phyloP scores from a whole-genome alignment of 176 grass and related monocot genomes.

The Rhipidocladum racemiflorum region DNA sequence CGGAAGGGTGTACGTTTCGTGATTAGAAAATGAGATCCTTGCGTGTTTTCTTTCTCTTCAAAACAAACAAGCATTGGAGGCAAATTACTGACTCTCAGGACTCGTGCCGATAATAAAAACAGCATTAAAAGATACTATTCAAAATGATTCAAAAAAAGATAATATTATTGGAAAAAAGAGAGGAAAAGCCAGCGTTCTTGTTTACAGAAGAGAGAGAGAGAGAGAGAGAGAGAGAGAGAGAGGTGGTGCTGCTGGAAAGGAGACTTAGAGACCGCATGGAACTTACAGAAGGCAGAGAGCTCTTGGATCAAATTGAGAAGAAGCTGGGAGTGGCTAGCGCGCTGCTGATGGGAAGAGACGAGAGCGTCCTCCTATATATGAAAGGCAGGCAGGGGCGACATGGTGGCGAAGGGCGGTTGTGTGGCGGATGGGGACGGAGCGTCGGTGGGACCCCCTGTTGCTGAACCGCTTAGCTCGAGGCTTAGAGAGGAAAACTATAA shows the following conservation, averaged over 20 bases:
- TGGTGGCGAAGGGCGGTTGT: neutral
- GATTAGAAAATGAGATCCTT: conserved; percentile 5
- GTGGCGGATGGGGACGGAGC: conserved; percentile 5
- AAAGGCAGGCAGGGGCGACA: neutral
- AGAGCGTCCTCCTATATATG: conserved; percentile 27
- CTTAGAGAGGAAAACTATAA: neutral
- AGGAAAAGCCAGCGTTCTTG: neutral
- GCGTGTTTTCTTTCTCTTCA: neutral
- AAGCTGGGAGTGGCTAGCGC: neutral
- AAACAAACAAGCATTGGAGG: neutral
- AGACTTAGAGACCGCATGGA: neutral
- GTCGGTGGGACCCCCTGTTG: neutral
- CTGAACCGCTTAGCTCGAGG: conserved; percentile 3
- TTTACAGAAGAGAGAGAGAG: too few relatives aligned
- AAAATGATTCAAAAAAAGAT: neutral
- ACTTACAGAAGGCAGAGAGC: neutral
- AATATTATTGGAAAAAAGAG: neutral
- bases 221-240: too few relatives aligned
- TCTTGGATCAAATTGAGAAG: neutral
- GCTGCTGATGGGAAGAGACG: conserved; percentile 13
- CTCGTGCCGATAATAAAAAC: neutral
- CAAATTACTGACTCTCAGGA: neutral
- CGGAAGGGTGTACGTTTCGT: neutral
- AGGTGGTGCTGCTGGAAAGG: too few relatives aligned
- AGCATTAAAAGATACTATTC: neutral